Evolutionary conservation across 441 rosid species (phyloP).

Genomic region (Populus hybrid): DNA sequence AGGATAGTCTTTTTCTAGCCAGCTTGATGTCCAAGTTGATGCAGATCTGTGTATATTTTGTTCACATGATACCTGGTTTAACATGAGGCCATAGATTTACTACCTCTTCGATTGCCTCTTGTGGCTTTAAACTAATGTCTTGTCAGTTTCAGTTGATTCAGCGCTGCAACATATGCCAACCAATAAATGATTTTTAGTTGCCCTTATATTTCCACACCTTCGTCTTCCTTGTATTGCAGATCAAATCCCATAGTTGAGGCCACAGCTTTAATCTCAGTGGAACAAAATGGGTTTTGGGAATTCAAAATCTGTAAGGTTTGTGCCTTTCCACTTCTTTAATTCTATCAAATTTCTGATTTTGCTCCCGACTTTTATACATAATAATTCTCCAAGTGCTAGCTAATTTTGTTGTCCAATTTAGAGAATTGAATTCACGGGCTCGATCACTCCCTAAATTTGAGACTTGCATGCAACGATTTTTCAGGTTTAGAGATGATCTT

Average conservation of each 20-base stretch:
- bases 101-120: conserved; percentile 12
- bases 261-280: neutral
- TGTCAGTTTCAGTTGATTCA: conserved; percentile 28
- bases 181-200: conserved; percentile 2
- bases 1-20: conserved; percentile 13
- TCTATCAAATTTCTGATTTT: neutral
- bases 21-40: conserved; percentile 33
- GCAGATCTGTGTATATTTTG: conserved; percentile 4
- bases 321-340: conserved; percentile 5
- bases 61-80: conserved; percentile 43
- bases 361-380: neutral
- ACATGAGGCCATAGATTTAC: conserved; percentile 16
- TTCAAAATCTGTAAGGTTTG: conserved; percentile 77
- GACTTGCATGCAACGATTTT: neutral
- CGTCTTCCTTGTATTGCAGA: conserved; percentile 10
- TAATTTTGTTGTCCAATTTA: neutral
- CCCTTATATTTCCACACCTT: neutral
- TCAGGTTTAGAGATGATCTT: conserved; percentile 59
- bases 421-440: neutral
- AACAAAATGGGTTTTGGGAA: conserved; percentile 43
- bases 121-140: conserved; percentile 27
- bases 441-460: neutral
- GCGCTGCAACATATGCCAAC: neutral
- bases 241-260: conserved; percentile 21
- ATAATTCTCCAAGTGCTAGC: neutral